Evolutionary conservation across 2,329 filamentous ascomycete species (phyloP), one percentile per base, ranked within the genome.

Genomic region (Colletotrichum sp.): DNA sequence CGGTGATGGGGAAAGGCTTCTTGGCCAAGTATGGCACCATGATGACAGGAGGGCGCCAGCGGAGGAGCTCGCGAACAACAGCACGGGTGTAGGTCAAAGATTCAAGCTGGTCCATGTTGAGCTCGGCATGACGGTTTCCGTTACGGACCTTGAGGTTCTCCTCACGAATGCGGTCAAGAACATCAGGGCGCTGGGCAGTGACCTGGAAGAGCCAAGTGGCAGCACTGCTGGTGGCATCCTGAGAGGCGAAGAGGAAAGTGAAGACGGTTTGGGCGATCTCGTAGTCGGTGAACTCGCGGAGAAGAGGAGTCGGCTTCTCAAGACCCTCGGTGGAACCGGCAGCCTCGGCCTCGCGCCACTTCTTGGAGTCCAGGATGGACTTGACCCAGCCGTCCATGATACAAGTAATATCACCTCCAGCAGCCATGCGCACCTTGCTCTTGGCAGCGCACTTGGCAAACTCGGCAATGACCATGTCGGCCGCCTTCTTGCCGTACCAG

Each of bases 1-100:
- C 92, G 30, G 94, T 95, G 80, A 99, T 94, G 67, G 96, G 96
- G 90, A 99, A 99, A 72, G 95, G 88, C 89, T 98, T 98, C 93
- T 99, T 99, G 79, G 93, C 95, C 77, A 96, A 85, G 86, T 99
- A 99, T 39, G 97, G 97, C 67, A 98, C 95, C 95, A 99, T 98
- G 85, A 98, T 91, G 81, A 99, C 97, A 72, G 97, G 97, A 78
- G 97, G 97, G 72, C 96, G 95, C 89, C 98, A 99, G 83, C 97
- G 95, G 79, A 98, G 92, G 75, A 95, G 93, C 88, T 98, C 96
- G 81, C 95, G 95, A 79, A 99, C 95, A 59, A 98, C 95, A 55
- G 96, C 96, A 75, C 95, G 94, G 59, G 97, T 99, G 85, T 98
- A 98, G 16, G 92, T 91, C 90, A 98, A 92, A 68, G 94, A 93